phyloP scores from a whole-genome alignment of 1,284 basidiomycete species.

The Hymenochaete sp. region DNA sequence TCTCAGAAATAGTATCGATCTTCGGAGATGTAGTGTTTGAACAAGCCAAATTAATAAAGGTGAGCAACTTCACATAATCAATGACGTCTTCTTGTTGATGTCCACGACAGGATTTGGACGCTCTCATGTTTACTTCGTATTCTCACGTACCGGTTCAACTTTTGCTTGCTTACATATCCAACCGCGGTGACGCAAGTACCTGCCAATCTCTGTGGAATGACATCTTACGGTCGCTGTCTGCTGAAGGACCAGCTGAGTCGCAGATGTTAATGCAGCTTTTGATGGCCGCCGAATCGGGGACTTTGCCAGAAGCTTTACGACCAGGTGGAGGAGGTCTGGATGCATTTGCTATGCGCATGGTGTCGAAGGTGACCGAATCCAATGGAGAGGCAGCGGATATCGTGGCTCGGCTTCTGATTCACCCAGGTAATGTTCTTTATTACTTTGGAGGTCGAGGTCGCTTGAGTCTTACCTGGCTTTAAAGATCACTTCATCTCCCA shows the following conservation, averaged over 20 bases:
- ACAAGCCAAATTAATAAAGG: no score
- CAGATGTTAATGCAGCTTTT: constrained; percentile 30
- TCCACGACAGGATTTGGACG: no score
- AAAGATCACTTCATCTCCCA: constrained; percentile 33
- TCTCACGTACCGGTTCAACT: no score
- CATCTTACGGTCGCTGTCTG: constrained; percentile 31
- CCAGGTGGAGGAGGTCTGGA: constrained; percentile 39
- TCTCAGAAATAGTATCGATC: no score
- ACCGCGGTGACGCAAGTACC: constrained; percentile 31
- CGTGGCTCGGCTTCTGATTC: constrained; percentile 30
- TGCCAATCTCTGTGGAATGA: constrained; percentile 36
- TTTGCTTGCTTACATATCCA: constrained; percentile 40
- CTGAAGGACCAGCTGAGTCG: constrained; percentile 25
- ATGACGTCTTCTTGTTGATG: no score
- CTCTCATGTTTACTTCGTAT: no score
- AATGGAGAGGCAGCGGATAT: constrained; percentile 23
- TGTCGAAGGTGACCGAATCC: constrained; percentile 24
- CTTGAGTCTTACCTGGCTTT: background rate
- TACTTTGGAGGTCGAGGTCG: background rate
- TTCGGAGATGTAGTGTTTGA: no score
- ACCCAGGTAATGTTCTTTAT: constrained; percentile 27
- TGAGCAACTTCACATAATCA: no score
- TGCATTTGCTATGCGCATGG: constrained; percentile 24
- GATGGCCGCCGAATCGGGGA: constrained; percentile 30
- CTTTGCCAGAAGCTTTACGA: constrained; percentile 32